Evolutionary conservation across 1,284 basidiomycete species (phyloP), one percentile per base, ranked within the genome.

Genomic region (Takashimella koratensis): DNA sequence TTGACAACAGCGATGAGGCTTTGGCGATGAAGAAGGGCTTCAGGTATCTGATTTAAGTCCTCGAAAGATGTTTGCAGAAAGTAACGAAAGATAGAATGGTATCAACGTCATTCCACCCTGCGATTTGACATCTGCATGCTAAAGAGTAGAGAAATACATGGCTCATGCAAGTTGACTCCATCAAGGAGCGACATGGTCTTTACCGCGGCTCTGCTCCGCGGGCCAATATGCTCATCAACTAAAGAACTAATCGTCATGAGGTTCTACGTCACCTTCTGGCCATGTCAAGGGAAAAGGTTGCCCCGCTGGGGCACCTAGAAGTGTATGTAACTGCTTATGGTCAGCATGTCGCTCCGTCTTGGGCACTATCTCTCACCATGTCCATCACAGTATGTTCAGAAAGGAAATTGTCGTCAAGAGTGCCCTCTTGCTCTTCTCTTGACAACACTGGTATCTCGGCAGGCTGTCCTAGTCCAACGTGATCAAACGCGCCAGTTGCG

Each of bases 21-120:
- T 49, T 77, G 41, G 68, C 66, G 47, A 69, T 75, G 49, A 76
- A 67, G 59, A 68, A 67, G 53, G 77, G 77, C 0, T 79, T 80
- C 73, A 67, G 78, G 46, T 79, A 79, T 54, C 64, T 80, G 12
- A 52, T 70, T 13, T 68, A 66, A 40, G 45, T 36, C 16, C 30
- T 36, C n/a, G n/a, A n/a, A n/a, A n/a, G n/a, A n/a, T n/a, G n/a
- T n/a, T n/a, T n/a, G n/a, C n/a, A n/a, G n/a, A n/a, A n/a, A n/a
- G n/a, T n/a, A n/a, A n/a, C n/a, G n/a, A n/a, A n/a, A n/a, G n/a
- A n/a, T n/a, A n/a, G n/a, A n/a, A n/a, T n/a, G n/a, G n/a, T n/a
- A n/a, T n/a, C n/a, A n/a, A n/a, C n/a, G n/a, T n/a, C n/a, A n/a
- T n/a, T n/a, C n/a, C n/a, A n/a, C n/a, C n/a, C n/a, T n/a, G n/a